Evolutionary conservation across 2,329 filamentous ascomycete species (phyloP), one percentile per base, ranked within the genome.

Genomic region (Fusarium sororula): DNA sequence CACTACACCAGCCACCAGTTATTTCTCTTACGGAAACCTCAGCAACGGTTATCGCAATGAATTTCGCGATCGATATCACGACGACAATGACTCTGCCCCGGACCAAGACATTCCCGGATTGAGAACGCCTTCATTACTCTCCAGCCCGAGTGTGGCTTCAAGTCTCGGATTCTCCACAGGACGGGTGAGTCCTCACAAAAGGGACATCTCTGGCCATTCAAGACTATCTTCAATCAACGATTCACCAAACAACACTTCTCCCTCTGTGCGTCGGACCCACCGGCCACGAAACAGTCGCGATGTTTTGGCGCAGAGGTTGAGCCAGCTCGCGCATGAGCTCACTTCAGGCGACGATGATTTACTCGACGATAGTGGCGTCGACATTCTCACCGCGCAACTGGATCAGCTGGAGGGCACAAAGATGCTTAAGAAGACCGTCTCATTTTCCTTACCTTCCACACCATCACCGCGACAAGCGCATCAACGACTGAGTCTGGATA

Each of bases 251-350:
- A 74, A 76, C 59, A 72, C 78, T 5, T 77, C 79, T 28, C 76
- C 78, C 28, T 75, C 75, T 63, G 45, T 58, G 14, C 74, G 75
- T 13, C 68, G 75, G 45, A 66, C 57, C 39, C 55, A 63, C 24
- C 66, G 69, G 24, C 26, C 51, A 14, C 77, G 70, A 38, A 68
- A 66, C 39, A 77, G 51, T 51, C 77, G 77, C 37, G 73, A 87
- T 69, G 83, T 85, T 30, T 83, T 90, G 60, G 83, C 88, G 17
- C 77, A 80, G 64, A 81, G 83, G 24, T 75, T 85, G 39, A 82
- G 80, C 60, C 80, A 83, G 50, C 81, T 85, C 35, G 82, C 83
- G 9, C 81, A 82, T 70, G 81, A 82, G 58, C 81, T 85, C 54
- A 79, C 82, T 26, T 77, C 78, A 62, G 78, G 77, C 60, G 78